These are phyloP conservation scores for Aureobasidium sp. DNA, from an alignment of 2,329 filamentous ascomycete genomes.

Conservation along the genomic window DNA sequence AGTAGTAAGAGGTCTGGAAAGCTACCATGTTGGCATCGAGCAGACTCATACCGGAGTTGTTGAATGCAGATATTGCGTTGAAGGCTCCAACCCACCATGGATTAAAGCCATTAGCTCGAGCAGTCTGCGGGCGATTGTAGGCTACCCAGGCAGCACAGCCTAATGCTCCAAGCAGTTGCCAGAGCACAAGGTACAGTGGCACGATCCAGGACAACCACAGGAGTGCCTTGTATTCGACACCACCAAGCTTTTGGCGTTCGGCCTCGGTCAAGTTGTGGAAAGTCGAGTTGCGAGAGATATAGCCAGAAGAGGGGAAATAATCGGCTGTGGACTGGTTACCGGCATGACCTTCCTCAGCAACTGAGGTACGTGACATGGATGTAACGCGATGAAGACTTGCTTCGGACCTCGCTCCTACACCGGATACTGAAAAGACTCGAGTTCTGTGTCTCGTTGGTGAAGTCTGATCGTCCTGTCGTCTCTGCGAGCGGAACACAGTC, in stretches of 20 bases:
- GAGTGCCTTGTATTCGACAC: constrained; percentile 58
- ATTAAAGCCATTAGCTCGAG: constrained; percentile 51
- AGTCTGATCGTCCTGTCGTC: neutral
- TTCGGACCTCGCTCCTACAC: constrained; percentile 30
- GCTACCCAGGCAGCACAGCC: constrained; percentile 56
- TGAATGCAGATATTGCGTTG: constrained; percentile 61
- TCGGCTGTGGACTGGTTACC: constrained; percentile 8
- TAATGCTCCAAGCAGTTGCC: constrained; percentile 54
- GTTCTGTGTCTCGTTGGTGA: neutral
- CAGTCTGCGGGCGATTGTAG: constrained; percentile 43
- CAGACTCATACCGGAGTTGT: constrained; percentile 64
- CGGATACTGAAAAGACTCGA: constrained; percentile 14
- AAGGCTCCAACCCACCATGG: constrained; percentile 65
- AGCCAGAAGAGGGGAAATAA: constrained; percentile 18
- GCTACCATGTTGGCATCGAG: constrained; percentile 60
- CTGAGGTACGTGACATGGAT: neutral
- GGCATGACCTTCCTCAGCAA: neutral
- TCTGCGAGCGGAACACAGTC: constrained; percentile 22
- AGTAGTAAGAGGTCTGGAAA: constrained; percentile 44
- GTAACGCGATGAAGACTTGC: constrained; percentile 23
- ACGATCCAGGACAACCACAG: constrained; percentile 53
- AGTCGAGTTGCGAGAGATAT: constrained; percentile 46
- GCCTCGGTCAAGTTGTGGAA: constrained; percentile 48
- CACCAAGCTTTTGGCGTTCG: constrained; percentile 53
- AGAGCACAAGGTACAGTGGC: constrained; percentile 53